phyloP scores from a whole-genome alignment of 441 rosid species.

The Pelargonium fulgidum region DNA sequence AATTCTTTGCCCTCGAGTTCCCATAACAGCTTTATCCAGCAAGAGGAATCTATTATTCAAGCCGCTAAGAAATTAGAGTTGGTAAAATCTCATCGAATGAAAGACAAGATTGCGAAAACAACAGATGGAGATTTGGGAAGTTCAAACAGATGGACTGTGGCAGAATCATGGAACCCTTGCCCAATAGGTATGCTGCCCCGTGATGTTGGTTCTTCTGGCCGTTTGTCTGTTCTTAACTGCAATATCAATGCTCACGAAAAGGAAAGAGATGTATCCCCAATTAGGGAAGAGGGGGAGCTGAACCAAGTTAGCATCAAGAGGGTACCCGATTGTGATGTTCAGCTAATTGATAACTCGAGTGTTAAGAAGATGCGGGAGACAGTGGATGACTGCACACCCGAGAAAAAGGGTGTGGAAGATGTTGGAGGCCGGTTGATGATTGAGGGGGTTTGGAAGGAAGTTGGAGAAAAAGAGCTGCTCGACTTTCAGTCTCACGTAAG shows the following conservation, averaged over 20 bases:
- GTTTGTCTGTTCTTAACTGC: conserved; percentile 52
- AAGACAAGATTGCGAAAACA: conserved; percentile 24
- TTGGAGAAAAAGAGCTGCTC: conserved; percentile 38
- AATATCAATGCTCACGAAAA: conserved; percentile 8
- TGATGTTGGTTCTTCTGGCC: conserved; percentile 53
- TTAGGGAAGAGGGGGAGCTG: conserved; percentile 23
- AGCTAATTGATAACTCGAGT: conserved; percentile 20
- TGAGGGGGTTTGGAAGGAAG: conserved; percentile 52
- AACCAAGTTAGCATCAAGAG: conserved; percentile 26
- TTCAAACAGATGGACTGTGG: conserved; percentile 48
- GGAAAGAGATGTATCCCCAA: conserved; percentile 23
- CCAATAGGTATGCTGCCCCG: conserved; percentile 83
- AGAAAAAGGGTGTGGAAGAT: conserved; percentile 20
- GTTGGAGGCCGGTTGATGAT: conserved; percentile 41
- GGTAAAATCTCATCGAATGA: conserved; percentile 30
- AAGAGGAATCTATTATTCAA: conserved; percentile 40
- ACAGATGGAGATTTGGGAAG: conserved; percentile 25
- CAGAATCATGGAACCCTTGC: conserved; percentile 72
- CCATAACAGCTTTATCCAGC: conserved; percentile 25
- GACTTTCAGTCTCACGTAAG: conserved; percentile 36
- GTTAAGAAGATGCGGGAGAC: conserved; percentile 33
- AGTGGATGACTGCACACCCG: conserved; percentile 20
- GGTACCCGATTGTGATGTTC: conserved; percentile 25
- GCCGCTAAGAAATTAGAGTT: conserved; percentile 60
- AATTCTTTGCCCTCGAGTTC: conserved; percentile 13